Conservation (phyloP, 163 green algal genomes). For the Chlamydomonas reinhardtii region DNA sequence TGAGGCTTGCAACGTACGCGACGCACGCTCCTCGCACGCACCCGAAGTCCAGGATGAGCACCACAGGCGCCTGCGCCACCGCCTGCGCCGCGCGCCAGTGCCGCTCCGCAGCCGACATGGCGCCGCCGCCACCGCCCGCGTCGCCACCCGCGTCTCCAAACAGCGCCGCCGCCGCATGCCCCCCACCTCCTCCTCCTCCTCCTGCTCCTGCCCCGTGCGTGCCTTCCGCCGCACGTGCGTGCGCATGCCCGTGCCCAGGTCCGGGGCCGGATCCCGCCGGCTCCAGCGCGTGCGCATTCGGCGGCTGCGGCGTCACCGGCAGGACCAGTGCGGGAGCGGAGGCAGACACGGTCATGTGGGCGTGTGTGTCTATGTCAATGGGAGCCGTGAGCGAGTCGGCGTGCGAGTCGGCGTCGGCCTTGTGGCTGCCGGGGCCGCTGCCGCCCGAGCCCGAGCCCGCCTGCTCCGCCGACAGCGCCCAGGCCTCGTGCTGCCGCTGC, state of each 20-base stretch:
- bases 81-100: slow-evolving; percentile 17
- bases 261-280: too few relatives aligned
- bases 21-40: too few relatives aligned
- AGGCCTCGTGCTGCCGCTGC: slow-evolving; percentile 35
- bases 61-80: slow-evolving; percentile 30
- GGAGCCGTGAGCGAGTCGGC: background rate
- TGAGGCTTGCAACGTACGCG: too few relatives aligned
- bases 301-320: too few relatives aligned
- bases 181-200: background rate
- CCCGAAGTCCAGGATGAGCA: slow-evolving; percentile 50
- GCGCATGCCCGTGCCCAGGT: too few relatives aligned
- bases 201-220: background rate
- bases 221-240: background rate
- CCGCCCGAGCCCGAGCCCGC: too few relatives aligned
- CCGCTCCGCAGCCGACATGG: slow-evolving; percentile 1
- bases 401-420: background rate
- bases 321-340: too few relatives aligned
- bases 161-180: background rate
- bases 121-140: too few relatives aligned
- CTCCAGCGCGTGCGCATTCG: background rate
- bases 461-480: slow-evolving; percentile 11
- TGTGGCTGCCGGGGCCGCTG: background rate
- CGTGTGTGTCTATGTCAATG: too few relatives aligned
- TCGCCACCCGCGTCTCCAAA: background rate
- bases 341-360: too few relatives aligned